Evolutionary conservation across 1,284 basidiomycete species (phyloP), one percentile per base, ranked within the genome.

Genomic region (Ustilago trichophora): DNA sequence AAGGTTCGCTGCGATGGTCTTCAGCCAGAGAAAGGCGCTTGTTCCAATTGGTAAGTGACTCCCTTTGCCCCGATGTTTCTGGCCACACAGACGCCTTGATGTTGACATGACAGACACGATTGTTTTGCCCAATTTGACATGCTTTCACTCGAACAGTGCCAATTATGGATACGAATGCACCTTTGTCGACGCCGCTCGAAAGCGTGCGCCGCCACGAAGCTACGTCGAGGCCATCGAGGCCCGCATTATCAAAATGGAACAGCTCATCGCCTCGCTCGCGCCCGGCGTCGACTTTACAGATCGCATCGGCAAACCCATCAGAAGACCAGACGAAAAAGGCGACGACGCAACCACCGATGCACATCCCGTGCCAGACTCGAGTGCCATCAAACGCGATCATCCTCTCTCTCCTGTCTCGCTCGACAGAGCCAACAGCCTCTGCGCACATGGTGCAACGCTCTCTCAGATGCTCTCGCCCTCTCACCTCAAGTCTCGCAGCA

Each of bases 1-100:
- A 78, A 78, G 34, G 63, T 78, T 16, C 66, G 73, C 11, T 78
- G 76, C 38, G 72, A 76, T 31, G 76, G 76, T 25, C 59, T 77
- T 5, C 65, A 72, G 25, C 69, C 66, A 1, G 73, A 68, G 4
- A 68, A 68, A 27, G 60, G 57, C 10, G 65, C 67, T 22, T 78
- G 75, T 35, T 62, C 69, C 24, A 76, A 77, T 22, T 77, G 59
- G 53, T 56, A 48, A 15, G 53, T 37, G 12, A 4, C 19, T 24
- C 9, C 24, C 11, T 40, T 27, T 29, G 13, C 27, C 27, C 27
- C 27, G 7, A 8, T 29, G n/a, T n/a, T n/a, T n/a, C n/a, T n/a
- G n/a, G n/a, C n/a, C n/a, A n/a, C n/a, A n/a, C n/a, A n/a, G 42
- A 36, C 29, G 13, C 16, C 10, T 25, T 18, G n/a, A n/a, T n/a